These are phyloP conservation scores for Xylaria intraflava DNA, from an alignment of 495 filamentous ascomycete species.

Conservation along the genomic window DNA sequence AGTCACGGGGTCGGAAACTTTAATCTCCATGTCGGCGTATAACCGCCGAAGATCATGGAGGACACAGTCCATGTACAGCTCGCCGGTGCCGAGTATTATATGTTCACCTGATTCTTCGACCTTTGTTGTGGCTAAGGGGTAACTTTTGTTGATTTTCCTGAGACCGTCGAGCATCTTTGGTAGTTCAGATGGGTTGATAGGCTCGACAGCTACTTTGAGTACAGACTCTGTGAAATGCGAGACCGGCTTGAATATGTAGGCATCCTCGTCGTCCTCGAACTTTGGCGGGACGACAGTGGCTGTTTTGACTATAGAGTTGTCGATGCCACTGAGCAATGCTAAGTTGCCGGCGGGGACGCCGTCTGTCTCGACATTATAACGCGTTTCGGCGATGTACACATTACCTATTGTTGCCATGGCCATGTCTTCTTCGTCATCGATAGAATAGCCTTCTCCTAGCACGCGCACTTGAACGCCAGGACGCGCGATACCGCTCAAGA, in stretches of 20 bases:
- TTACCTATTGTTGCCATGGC: slow-evolving; percentile 77
- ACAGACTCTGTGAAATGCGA: slow-evolving; percentile 95
- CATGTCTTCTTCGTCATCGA: slow-evolving; percentile 99
- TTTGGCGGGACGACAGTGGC: slow-evolving; percentile 85
- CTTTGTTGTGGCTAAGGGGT: slow-evolving; percentile 90
- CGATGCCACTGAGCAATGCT: slow-evolving; percentile 83
- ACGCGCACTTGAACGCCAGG: slow-evolving; percentile 81
- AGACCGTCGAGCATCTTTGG: slow-evolving; percentile 98
- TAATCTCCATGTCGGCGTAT: slow-evolving; percentile 99
- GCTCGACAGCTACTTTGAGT: slow-evolving; percentile 95
- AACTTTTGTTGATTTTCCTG: slow-evolving; percentile 94
- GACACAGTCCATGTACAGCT: slow-evolving; percentile 98
- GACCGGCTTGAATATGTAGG: slow-evolving; percentile 89
- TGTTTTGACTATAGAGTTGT: slow-evolving; percentile 97
- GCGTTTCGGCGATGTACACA: slow-evolving; percentile 87
- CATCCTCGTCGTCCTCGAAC: slow-evolving; percentile 79
- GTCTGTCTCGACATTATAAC: slow-evolving; percentile 84
- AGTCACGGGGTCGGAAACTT: slow-evolving; percentile 95
- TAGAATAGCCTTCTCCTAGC: slow-evolving; percentile 88
- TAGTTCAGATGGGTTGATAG: slow-evolving; percentile 96
- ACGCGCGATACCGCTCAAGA: slow-evolving; percentile 86
- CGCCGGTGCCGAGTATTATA: slow-evolving; percentile 87
- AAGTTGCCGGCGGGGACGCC: slow-evolving; percentile 95
- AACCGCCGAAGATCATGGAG: slow-evolving; percentile 87
- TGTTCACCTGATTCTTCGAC: slow-evolving; percentile 99